Conservation (phyloP, 192 early-diverging fungal genomes). For the Backusella macrospora region DNA sequence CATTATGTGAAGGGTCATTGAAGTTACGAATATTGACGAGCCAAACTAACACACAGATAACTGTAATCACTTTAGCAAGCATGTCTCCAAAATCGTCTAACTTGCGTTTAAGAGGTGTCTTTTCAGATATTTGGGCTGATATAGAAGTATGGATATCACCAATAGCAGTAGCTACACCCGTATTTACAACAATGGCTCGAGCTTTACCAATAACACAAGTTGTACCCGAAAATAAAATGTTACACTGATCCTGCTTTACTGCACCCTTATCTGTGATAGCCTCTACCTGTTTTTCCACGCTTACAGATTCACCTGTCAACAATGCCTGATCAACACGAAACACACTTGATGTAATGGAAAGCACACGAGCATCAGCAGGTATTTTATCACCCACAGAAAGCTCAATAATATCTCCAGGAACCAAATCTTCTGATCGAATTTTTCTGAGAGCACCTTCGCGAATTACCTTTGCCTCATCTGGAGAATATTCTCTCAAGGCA, state of each 20-base stretch:
- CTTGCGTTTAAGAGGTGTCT: conserved; percentile 94
- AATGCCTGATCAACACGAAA: conserved; percentile 95
- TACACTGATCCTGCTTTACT: conserved; percentile 95
- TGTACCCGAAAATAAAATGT: conserved; percentile 97
- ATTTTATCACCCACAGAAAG: conserved; percentile 94
- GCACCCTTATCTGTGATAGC: conserved; percentile 65
- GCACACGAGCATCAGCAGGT: conserved; percentile 90
- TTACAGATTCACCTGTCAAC: conserved; percentile 93
- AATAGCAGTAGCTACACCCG: conserved; percentile 89
- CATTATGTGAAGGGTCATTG: conserved; percentile 82
- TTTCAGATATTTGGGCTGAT: conserved; percentile 80
- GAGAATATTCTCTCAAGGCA: conserved; percentile 94
- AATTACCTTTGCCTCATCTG: conserved; percentile 92
- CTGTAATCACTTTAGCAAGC: conserved; percentile 81
- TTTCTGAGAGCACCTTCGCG: conserved; percentile 71
- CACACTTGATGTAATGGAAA: conserved; percentile 79
- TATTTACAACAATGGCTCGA: conserved; percentile 83
- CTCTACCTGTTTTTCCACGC: conserved; percentile 80
- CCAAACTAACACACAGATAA: conserved; percentile 97
- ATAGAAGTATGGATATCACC: conserved; percentile 94
- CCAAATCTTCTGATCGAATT: conserved; percentile 77
- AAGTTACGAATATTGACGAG: conserved; percentile 98
- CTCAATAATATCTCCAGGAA: conserved; percentile 97
- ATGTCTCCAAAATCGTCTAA: conserved; percentile 95
- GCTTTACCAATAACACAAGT: conserved; percentile 93